Base-by-base conservation (phyloP, 2,329 filamentous ascomycete species). In the Keithomyces neogunnii region DNA sequence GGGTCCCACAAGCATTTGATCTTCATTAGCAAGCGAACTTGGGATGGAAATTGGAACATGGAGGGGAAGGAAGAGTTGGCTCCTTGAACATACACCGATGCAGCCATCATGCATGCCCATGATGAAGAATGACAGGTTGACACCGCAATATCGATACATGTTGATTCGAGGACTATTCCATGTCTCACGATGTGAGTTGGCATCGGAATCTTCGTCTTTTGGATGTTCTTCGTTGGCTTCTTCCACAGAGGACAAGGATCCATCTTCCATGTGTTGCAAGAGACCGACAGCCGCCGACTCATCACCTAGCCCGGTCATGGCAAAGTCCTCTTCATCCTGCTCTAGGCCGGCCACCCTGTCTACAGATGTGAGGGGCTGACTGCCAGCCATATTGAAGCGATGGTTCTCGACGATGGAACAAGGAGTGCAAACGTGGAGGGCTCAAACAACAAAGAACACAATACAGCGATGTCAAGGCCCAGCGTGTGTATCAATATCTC, bases 41-140 rank as follows among this genome's bases (percentile, higher is more conserved):
- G n/a, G 31, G 13, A 46, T 7, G 33, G 6, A 6, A 35, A 35
- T 6, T 35, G 11, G 6, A 35, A 29, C 9, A 36, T 30, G 33
- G 39, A n/a, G 13, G 13, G 11, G 31, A 36, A 30, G 7, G 9
- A 33, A 19, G n/a, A 7, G 28, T n/a, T 30, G n/a, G 19, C 8
- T 5, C 29, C 11, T 31, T 9, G 9, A 30, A 72, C 74, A 63
- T 70, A 81, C 80, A 42, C 84, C 84, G 44, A 81, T 74, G 29
- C 79, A 78, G 8, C 78, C 84, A 66, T 89, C 85, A 59, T 85
- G 86, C 69, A 84, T 76, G 5, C 85, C 85, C 71, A 86, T 79
- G 33, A 86, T 71, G 26, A 83, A 68, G 56, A 88, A 81, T 4
- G 76, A 75, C 66, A 78, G 80, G 58, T 84, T 80, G 3, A 81